Base-by-base conservation (phyloP, 352 stramenopile genomes). In the Pythium phragmiticola region DNA sequence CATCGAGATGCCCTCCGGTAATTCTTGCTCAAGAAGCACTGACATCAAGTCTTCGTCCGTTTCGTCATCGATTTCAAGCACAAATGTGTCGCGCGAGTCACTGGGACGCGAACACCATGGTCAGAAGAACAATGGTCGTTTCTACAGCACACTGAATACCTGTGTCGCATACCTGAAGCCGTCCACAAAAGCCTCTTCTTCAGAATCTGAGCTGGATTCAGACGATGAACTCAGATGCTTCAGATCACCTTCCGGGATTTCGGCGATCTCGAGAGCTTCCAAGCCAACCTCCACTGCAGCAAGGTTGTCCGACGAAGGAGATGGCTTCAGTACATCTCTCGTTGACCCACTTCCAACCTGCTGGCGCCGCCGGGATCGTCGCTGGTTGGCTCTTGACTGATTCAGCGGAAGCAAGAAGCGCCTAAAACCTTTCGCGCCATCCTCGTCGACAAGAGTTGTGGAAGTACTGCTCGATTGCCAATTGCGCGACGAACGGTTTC, bases 31-130 rank as follows among this genome's bases (percentile, higher is more conserved):
- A 7, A 97, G 75, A 7, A 97, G 57, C 3, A 95, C 90, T 4
- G 90, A 95, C 88, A 97, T 95, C 6, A 95, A 65, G 57, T 97
- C 90, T 80, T 97, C 90, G 54, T 97, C 90, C 0, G 89, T 96
- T 72, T 97, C 90, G 60, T 97, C 90, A 55, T 97, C 90, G 39
- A 97, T 94, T 58, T 97, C 88, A 23, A 96, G 66, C 6, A 97
- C 86, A 67, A 96, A 97, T 16, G 88, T 92, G 41, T 92, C 73
- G 52, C 91, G 92, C 16, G 81, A 90, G 63, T 94, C 86, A 47
- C 86, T 91, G 43, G 37, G 57, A 34, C 5, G 4, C 5, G 54
- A 46, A 36, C 23, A 55, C 8, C 30, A 42, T 37, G 11, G 21
- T 45, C 19, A 43, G 21, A 19, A 43, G 21, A 19, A 3, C 19